These are phyloP conservation scores for Cryptococcus neoformans DNA, from an alignment of 1,284 basidiomycete genomes.

Conservation along the genomic window DNA sequence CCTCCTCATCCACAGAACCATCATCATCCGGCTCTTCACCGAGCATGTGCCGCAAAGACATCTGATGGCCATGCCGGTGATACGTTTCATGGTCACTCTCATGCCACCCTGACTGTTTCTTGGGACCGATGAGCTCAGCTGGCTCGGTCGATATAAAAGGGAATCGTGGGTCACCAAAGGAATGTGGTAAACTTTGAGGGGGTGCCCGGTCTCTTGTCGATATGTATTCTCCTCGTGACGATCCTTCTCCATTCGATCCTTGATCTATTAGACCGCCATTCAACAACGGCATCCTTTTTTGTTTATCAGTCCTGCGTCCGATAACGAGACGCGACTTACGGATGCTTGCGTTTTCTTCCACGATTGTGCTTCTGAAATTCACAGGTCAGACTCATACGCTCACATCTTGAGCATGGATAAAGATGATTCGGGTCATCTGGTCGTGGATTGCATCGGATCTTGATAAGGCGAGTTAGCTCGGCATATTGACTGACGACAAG, in stretches of 20 bases:
- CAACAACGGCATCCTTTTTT: no score
- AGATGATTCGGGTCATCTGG: conserved; percentile 30
- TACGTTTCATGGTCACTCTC: background rate
- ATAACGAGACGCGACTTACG: conserved; percentile 14
- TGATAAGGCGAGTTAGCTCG: background rate
- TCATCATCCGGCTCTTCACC: conserved; percentile 21
- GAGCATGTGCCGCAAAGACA: conserved; percentile 11
- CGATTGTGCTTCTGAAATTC: conserved; percentile 36
- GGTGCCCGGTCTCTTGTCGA: no score
- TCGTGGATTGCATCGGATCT: conserved; percentile 37
- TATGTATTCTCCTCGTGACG: no score
- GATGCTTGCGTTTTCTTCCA: conserved; percentile 30
- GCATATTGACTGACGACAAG: background rate
- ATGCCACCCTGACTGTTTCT: background rate
- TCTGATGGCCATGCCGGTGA: background rate
- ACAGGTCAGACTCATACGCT: conserved; percentile 27
- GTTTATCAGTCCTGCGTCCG: no score
- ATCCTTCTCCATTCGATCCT: no score
- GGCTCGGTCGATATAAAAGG: conserved; percentile 14
- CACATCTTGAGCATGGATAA: conserved; percentile 28
- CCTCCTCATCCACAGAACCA: conserved; percentile 15
- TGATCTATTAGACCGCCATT: no score
- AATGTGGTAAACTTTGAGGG: background rate
- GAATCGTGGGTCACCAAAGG: conserved; percentile 15
- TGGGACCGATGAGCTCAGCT: background rate